Evolutionary conservation across 1,284 basidiomycete species (phyloP).

Genomic region (Ganoderma lucidum): DNA sequence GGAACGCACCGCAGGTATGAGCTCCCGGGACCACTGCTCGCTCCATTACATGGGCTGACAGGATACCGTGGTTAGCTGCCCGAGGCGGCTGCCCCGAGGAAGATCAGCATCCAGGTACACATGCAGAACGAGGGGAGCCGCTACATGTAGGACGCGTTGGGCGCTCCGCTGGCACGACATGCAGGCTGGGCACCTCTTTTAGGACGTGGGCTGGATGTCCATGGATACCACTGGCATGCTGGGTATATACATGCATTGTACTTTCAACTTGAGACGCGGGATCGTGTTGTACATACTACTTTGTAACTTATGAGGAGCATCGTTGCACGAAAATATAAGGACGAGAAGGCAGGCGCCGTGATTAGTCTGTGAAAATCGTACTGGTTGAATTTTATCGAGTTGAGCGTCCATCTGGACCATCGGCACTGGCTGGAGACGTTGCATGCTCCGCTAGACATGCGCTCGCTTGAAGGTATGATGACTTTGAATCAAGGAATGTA

Average conservation of each 20-base stretch:
- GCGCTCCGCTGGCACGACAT: not conserved
- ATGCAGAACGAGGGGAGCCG: slow-evolving; percentile 9
- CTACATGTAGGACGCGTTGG: slow-evolving; percentile 1
- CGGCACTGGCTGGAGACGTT: not conserved
- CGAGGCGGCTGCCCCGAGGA: not conserved
- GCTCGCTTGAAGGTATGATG: not conserved
- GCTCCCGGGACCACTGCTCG: no score
- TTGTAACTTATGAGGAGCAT: not conserved
- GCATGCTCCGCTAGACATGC: not conserved
- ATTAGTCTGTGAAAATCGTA: not conserved
- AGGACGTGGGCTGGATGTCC: not conserved
- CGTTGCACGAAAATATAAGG: no score
- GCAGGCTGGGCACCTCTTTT: not conserved
- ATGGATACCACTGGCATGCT: not conserved
- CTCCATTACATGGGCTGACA: not conserved
- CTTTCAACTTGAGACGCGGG: not conserved
- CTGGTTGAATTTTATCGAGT: no score
- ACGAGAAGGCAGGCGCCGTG: no score
- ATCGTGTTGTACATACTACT: not conserved
- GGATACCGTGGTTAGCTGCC: not conserved
- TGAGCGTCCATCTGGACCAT: no score
- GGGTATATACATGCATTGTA: not conserved
- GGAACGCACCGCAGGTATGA: slow-evolving; percentile 15
- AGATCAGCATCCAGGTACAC: slow-evolving; percentile 9
- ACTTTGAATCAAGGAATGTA: not conserved